Conservation (phyloP, 306 rosid genomes). For the Gillenia trifoliata region DNA sequence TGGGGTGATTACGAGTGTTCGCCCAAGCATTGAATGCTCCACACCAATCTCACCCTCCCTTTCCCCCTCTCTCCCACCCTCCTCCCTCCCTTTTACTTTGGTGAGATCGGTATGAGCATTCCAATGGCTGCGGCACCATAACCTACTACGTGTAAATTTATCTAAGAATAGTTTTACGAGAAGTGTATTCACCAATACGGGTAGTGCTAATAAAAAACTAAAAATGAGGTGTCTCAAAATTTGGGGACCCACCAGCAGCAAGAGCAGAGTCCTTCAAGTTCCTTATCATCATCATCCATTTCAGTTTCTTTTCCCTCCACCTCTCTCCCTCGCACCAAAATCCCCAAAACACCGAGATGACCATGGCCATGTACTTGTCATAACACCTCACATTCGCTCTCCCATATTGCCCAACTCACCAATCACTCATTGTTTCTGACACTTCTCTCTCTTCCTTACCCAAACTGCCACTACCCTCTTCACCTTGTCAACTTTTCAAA, state of each 20-base stretch:
- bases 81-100: too few relatives aligned
- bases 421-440: not conserved
- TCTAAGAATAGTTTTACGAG: too few relatives aligned
- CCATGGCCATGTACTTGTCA: slow-evolving; percentile 32
- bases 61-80: too few relatives aligned
- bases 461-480: not conserved
- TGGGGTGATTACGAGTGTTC: too few relatives aligned
- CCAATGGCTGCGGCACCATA: too few relatives aligned
- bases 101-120: too few relatives aligned
- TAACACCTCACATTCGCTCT: slow-evolving; percentile 15
- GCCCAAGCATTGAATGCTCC: too few relatives aligned
- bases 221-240: too few relatives aligned
- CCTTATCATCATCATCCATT: not conserved
- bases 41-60: too few relatives aligned
- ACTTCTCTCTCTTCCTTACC: slow-evolving; percentile 23
- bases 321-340: not conserved
- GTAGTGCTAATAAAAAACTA: too few relatives aligned
- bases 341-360: not conserved
- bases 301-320: not conserved
- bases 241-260: not conserved
- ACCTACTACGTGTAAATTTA: too few relatives aligned
- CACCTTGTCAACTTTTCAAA: slow-evolving; percentile 11
- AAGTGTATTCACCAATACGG: too few relatives aligned
- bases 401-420: not conserved
- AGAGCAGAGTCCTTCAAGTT: not conserved